Evolutionary conservation across 169 alveolate genomes (phyloP), one percentile per base, ranked within the genome.

Genomic region (Plasmodium gaboni): DNA sequence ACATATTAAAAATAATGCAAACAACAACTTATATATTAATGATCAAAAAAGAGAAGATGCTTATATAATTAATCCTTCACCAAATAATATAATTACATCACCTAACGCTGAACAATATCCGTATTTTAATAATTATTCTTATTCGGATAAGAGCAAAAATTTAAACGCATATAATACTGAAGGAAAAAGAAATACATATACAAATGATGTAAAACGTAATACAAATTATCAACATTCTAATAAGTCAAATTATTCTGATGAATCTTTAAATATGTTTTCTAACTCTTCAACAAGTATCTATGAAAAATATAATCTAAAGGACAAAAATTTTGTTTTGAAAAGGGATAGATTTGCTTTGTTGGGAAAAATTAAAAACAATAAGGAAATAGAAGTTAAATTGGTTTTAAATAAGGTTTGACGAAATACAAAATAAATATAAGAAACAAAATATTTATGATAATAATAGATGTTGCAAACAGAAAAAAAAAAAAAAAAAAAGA

Each of bases 41-140:
- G 17, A 64, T 57, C 78, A 76, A 19, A 76, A 76, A 59, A 64
- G 89, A 38, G 89, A 76, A 64, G 88, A 76, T 24, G 74, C 89
- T 22, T 76, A 63, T 63, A 74, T 48, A 63, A 5, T 63, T 24
- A 64, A 76, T 8, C 57, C 59, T 17, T 26, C 24, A 13, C 50
- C 6, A 48, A 38, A 51, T 28, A 46, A 76, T n/a, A 68, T 28
- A 44, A 50, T 50, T 48, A 15, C 15, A 26, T 13, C 44, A 13
- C 57, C 76, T 6, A 44, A 42, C n/a, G 46, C 8, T 5, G 10
- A 38, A 5, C 46, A 38, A 38, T 5, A 38, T 38, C 1, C 46
- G 4, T 38, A 55, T 50, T 26, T 10, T 10, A 26, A 53, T 53
- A 76, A n/a, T 69, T 26, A 64, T 59, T 19, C 13, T 59, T 76